A percentile compares a stretch with the other conserved stretches of the same genome.
Evolutionary conservation across 2,329 filamentous ascomycete species (phyloP).

Genomic region (Botrytis aclada): DNA sequence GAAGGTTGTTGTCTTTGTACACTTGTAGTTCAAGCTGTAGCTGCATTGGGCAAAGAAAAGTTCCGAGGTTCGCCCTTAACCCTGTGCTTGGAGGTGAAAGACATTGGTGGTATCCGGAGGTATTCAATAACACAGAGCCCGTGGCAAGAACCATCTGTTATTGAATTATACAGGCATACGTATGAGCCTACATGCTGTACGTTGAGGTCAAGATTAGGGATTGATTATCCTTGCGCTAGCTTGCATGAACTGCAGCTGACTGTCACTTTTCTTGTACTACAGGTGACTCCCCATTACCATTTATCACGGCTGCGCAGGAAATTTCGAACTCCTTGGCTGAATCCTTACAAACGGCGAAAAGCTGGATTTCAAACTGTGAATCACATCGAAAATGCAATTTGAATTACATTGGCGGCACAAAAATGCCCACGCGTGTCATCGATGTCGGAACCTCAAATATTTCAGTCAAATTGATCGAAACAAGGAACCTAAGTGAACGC

Average conservation of each 20-base stretch:
- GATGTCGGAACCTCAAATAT: neutral
- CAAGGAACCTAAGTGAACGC: accelerated
- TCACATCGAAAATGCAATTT: neutral
- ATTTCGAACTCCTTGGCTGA: neutral
- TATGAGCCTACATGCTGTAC: neutral
- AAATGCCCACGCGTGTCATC: neutral
- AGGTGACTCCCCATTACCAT: neutral
- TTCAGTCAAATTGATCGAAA: neutral
- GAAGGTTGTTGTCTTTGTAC: neutral
- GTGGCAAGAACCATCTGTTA: neutral
- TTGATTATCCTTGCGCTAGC: neutral
- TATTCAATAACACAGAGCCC: neutral
- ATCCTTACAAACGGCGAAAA: neutral
- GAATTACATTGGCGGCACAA: neutral
- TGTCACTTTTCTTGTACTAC: neutral
- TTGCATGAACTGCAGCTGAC: neutral
- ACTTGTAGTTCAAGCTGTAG: neutral
- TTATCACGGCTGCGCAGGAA: neutral
- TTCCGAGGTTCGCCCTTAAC: neutral
- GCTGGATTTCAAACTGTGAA: neutral
- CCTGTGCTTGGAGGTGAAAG: neutral
- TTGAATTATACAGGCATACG: neutral
- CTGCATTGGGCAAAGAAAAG: neutral
- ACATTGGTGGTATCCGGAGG: neutral
- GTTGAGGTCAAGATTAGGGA: neutral